Evolutionary conservation across 371 early-diverging fungal genomes (phyloP).

Genomic region (Zopfochytrium polystomum): DNA sequence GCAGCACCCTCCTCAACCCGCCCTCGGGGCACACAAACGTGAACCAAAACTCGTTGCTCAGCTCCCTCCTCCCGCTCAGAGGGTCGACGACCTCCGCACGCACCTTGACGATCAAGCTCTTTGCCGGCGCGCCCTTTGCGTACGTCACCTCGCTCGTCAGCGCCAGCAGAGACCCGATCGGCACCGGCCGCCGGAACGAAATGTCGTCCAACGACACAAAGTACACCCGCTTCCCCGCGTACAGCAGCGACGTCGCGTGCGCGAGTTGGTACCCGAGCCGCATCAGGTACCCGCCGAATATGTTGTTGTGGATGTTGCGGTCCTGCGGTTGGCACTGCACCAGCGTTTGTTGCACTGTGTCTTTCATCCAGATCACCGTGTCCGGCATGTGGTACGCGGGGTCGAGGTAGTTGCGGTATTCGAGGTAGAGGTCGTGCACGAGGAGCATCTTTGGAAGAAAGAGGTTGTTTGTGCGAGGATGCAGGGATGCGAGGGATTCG

Average conservation of each 20-base stretch:
- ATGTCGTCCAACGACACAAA: constrained; percentile 85
- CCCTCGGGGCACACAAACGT: no score
- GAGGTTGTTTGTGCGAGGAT: not conserved
- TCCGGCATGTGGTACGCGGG: constrained; percentile 39
- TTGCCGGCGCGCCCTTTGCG: constrained; percentile 38
- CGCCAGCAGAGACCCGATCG: constrained; percentile 77
- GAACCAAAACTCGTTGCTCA: constrained; percentile 25
- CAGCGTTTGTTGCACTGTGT: constrained; percentile 71
- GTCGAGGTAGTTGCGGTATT: constrained; percentile 32
- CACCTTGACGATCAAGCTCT: constrained; percentile 70
- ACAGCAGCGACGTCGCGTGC: constrained; percentile 68
- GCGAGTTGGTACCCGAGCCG: constrained; percentile 61
- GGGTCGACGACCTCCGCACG: constrained; percentile 76
- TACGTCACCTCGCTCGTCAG: constrained; percentile 69
- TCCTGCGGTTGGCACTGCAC: constrained; percentile 76
- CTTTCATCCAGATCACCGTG: constrained; percentile 73
- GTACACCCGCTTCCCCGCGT: constrained; percentile 48
- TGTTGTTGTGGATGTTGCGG: constrained; percentile 87
- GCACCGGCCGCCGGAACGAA: constrained; percentile 80
- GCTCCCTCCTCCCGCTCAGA: constrained; percentile 35
- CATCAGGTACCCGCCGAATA: constrained; percentile 75
- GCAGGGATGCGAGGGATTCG: constrained; percentile 47
- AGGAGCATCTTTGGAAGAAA: constrained; percentile 46
- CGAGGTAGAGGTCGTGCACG: constrained; percentile 77
- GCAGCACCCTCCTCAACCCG: no score